phyloP scores from a whole-genome alignment of 2,329 filamentous ascomycete species.

The Parascedosporium putredinis region DNA sequence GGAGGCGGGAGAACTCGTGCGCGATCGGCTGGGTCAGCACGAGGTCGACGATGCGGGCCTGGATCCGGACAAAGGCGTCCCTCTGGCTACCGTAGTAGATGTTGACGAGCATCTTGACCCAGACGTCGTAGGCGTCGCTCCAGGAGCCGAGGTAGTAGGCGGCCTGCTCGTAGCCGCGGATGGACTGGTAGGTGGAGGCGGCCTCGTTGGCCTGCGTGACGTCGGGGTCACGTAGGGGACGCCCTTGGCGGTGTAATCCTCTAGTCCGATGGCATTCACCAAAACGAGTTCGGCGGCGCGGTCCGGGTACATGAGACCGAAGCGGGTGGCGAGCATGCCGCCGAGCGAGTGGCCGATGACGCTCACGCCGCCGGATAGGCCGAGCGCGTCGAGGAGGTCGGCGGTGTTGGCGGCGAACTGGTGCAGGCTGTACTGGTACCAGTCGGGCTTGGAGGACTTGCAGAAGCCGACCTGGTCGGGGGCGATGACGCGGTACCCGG shows the following conservation, averaged over 20 bases:
- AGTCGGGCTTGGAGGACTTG: constrained; percentile 40
- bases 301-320: constrained; percentile 38
- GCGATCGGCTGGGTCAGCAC: constrained; percentile 41
- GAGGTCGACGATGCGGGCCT: constrained; percentile 42
- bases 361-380: constrained; percentile 30
- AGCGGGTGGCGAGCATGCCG: constrained; percentile 42
- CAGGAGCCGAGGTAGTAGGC: constrained; percentile 40
- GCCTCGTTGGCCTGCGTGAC: constrained; percentile 25
- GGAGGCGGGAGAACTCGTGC: constrained; percentile 36
- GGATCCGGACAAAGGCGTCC: constrained; percentile 31
- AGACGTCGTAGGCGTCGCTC: constrained; percentile 38
- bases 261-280: constrained; percentile 41
- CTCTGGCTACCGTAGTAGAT: constrained; percentile 36
- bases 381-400: constrained; percentile 32
- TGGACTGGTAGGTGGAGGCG: constrained; percentile 30
- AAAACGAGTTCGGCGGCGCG: constrained; percentile 32
- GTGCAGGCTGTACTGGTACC: constrained; percentile 41
- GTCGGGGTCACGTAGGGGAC: constrained; percentile 36
- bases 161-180: constrained; percentile 34
- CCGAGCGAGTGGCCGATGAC: constrained; percentile 46
- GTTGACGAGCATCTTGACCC: constrained; percentile 43
- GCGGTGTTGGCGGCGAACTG: constrained; percentile 41
- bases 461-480: constrained; percentile 48
- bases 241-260: constrained; percentile 40
- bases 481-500: constrained; percentile 40